Conservation (phyloP, 805 yeast genomes). For the Saturnispora quitensis region DNA sequence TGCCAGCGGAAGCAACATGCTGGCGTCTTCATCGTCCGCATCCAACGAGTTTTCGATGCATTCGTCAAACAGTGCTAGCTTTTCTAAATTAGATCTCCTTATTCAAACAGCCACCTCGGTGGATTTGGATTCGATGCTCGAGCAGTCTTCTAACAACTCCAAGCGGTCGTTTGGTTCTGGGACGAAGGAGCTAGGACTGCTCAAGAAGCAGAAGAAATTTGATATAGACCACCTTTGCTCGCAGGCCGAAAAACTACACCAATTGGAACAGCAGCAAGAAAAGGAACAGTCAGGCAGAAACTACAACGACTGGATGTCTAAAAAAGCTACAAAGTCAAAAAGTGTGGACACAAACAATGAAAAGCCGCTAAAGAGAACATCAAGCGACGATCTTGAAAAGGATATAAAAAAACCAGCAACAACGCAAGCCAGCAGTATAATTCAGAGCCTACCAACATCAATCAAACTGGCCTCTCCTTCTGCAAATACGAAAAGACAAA, state of each 20-base stretch:
- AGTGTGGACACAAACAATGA: neutral
- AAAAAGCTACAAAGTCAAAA: neutral
- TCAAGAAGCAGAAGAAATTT: neutral
- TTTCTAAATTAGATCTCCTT: conserved; percentile 23
- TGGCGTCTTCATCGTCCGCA: neutral
- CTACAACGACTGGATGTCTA: neutral
- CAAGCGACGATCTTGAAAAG: no score
- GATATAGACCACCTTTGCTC: conserved; percentile 4
- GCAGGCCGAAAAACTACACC: conserved; percentile 6
- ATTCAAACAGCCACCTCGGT: conserved; percentile 25
- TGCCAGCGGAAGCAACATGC: neutral
- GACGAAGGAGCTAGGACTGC: neutral
- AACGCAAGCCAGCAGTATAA: neutral
- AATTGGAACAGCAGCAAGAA: neutral
- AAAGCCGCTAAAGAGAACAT: neutral
- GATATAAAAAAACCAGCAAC: neutral
- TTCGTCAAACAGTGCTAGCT: neutral
- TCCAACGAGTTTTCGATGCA: neutral
- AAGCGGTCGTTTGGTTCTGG: neutral
- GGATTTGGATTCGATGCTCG: conserved; percentile 7
- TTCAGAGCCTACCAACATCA: conserved; percentile 11
- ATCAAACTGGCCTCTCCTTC: conserved; percentile 29
- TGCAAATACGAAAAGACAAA: conserved; percentile 37
- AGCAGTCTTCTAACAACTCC: neutral
- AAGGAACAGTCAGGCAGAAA: neutral